These are phyloP conservation scores for Fusarium dlaminii DNA, from an alignment of 2,329 filamentous ascomycete genomes.

Conservation along the genomic window DNA sequence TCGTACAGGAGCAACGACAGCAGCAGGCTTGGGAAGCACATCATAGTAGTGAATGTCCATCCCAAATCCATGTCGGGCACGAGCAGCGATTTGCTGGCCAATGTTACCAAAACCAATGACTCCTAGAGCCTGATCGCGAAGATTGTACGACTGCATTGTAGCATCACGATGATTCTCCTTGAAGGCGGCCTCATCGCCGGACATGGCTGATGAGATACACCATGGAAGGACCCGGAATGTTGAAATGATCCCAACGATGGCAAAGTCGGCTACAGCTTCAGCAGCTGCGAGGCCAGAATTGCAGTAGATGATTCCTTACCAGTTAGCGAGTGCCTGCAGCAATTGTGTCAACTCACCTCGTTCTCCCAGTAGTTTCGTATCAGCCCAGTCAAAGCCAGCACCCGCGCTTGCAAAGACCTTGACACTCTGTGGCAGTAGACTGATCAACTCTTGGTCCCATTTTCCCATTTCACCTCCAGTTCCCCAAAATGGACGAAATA, in stretches of 20 bases:
- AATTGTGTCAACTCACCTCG: constrained; percentile 55
- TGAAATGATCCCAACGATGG: constrained; percentile 73
- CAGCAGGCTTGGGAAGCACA: constrained; percentile 57
- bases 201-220: constrained; percentile 66
- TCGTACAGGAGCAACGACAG: constrained; percentile 52
- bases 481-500: constrained; percentile 70
- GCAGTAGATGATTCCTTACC: constrained; percentile 72
- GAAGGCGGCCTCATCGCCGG: constrained; percentile 54
- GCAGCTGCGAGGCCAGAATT: constrained; percentile 76
- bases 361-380: constrained; percentile 68
- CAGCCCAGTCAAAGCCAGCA: constrained; percentile 73
- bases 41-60: constrained; percentile 75
- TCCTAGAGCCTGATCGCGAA: constrained; percentile 68
- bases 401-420: constrained; percentile 72
- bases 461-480: constrained; percentile 73
- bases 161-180: constrained; percentile 67
- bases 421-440: constrained; percentile 63
- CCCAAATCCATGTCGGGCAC: constrained; percentile 63
- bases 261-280: constrained; percentile 78
- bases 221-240: constrained; percentile 75
- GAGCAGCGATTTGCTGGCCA: constrained; percentile 68
- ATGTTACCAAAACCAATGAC: constrained; percentile 77
- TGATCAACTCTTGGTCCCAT: constrained; percentile 70
- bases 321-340: background rate
- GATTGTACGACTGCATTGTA: constrained; percentile 70